Conservation (phyloP, 345 rosid species). For the Rubroshorea leprosula region DNA sequence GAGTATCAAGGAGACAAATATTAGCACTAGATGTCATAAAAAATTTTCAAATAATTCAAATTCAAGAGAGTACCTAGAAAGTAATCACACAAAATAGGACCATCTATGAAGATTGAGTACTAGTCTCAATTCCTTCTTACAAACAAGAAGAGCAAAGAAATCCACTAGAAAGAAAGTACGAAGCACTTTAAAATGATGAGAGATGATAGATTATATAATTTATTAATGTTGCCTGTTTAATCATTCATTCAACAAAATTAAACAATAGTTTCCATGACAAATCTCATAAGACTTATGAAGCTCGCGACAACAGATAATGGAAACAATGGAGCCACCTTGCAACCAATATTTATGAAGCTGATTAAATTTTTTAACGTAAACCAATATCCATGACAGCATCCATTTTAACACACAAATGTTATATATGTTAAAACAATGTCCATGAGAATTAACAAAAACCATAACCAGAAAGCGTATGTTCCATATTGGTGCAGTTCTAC, state of each 20-base stretch:
- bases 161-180: too few relatives aligned
- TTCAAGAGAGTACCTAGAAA: background rate
- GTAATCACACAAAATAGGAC: background rate
- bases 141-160: background rate
- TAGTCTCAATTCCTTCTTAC: background rate
- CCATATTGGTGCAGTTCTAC: too few relatives aligned
- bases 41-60: background rate
- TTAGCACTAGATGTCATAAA: slow-evolving; percentile 1
- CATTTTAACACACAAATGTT: too few relatives aligned
- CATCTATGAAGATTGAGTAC: background rate
- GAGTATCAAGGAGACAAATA: slow-evolving; percentile 17
- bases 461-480: too few relatives aligned
- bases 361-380: too few relatives aligned
- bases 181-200: too few relatives aligned
- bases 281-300: background rate
- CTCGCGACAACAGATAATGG: background rate
- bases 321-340: too few relatives aligned
- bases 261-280: background rate
- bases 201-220: too few relatives aligned
- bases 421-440: too few relatives aligned
- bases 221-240: too few relatives aligned
- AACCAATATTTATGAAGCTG: too few relatives aligned
- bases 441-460: background rate
- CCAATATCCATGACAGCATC: too few relatives aligned
- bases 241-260: background rate